A percentile compares a stretch with the other conserved stretches of the same genome.
Conservation (phyloP, 306 rosid species). For the Luffa aegyptiaca region DNA sequence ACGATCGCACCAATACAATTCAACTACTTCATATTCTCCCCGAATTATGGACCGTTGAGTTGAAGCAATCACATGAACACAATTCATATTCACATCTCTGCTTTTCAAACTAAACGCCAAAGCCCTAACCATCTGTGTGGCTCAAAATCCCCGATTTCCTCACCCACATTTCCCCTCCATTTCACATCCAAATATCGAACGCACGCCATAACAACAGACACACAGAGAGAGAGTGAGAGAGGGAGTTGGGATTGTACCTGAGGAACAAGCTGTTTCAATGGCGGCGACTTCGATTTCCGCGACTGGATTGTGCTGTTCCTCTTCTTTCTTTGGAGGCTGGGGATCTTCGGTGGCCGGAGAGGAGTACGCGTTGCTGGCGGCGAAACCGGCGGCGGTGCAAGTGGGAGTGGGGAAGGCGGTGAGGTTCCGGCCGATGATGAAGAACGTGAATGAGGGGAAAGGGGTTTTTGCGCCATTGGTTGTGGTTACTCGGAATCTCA, state of each 20-base stretch:
- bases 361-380: slow-evolving; percentile 33
- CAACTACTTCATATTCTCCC: background rate
- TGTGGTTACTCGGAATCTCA: slow-evolving; percentile 48
- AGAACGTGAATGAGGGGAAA: slow-evolving; percentile 91
- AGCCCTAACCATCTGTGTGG: background rate
- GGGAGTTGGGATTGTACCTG: background rate
- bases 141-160: background rate
- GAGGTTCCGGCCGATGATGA: slow-evolving; percentile 75
- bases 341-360: slow-evolving; percentile 63
- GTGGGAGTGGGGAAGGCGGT: slow-evolving; percentile 46
- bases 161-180: background rate
- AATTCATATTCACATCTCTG: background rate
- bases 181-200: background rate
- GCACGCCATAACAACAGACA: no score
- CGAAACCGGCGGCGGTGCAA: slow-evolving; percentile 37
- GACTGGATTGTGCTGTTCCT: slow-evolving; percentile 28
- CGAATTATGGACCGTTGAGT: background rate
- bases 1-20: background rate
- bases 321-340: slow-evolving; percentile 75
- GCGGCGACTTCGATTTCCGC: slow-evolving; percentile 63
- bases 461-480: slow-evolving; percentile 90
- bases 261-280: slow-evolving; percentile 24
- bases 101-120: background rate
- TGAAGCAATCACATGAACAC: background rate
- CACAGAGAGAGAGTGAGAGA: background rate